These are phyloP conservation scores for Astrocystis sublimbata DNA, from an alignment of 495 filamentous ascomycete species.

Conservation along the genomic window DNA sequence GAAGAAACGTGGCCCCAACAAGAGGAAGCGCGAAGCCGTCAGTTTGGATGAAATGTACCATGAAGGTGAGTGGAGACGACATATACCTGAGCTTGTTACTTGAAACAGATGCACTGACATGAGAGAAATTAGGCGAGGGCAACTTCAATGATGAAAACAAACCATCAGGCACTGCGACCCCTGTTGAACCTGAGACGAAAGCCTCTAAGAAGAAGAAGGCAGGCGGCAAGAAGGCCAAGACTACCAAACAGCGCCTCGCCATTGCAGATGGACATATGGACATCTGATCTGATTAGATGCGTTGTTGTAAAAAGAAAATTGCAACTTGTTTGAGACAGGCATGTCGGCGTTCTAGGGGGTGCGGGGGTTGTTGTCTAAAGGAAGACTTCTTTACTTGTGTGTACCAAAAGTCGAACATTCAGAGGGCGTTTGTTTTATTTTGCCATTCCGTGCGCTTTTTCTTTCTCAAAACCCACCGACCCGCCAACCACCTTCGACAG, in stretches of 20 bases:
- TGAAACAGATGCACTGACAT: constrained; percentile 21
- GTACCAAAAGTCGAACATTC: constrained; percentile 20
- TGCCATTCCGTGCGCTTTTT: not conserved
- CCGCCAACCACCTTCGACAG: too few relatives aligned
- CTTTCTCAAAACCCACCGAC: not conserved
- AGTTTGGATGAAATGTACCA: constrained; percentile 98
- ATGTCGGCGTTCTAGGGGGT: constrained; percentile 10
- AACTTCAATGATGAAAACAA: constrained; percentile 87
- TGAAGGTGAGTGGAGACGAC: constrained; percentile 68
- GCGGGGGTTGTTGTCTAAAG: too few relatives aligned
- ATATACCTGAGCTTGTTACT: not conserved
- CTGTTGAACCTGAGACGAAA: constrained; percentile 54
- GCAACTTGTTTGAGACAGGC: constrained; percentile 4
- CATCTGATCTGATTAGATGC: constrained; percentile 28
- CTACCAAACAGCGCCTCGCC: constrained; percentile 81
- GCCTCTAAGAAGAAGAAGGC: constrained; percentile 50
- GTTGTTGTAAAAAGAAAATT: constrained; percentile 25
- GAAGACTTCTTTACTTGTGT: constrained; percentile 15
- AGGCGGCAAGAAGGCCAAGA: constrained; percentile 87
- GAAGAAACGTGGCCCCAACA: constrained; percentile 61
- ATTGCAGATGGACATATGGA: constrained; percentile 77
- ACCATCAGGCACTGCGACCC: constrained; percentile 80
- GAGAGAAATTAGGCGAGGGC: constrained; percentile 75
- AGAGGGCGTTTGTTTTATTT: constrained; percentile 17
- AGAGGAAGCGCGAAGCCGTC: constrained; percentile 53